Evolutionary conservation across 1,284 basidiomycete genomes (phyloP).

Genomic region (Malassezia sp.): DNA sequence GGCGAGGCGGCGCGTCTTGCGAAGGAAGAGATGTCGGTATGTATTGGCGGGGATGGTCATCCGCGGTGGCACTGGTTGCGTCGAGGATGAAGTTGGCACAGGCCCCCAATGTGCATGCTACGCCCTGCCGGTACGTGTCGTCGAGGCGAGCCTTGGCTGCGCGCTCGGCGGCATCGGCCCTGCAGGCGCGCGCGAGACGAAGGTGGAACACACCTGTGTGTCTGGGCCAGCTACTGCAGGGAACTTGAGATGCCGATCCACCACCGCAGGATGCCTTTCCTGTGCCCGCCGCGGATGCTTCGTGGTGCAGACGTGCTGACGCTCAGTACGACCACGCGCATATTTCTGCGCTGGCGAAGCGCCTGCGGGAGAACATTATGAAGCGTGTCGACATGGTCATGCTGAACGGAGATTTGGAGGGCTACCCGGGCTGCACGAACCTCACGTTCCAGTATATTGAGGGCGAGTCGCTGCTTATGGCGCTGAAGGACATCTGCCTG

Average conservation of each 20-base stretch:
- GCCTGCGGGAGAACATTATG: conserved; percentile 71
- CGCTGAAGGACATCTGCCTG: conserved; percentile 89
- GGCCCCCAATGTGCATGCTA: conserved; percentile 12
- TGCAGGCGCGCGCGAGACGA: background rate
- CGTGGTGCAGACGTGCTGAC: conserved; percentile 2
- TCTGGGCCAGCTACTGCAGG: conserved; percentile 63
- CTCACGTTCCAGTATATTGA: conserved; percentile 94
- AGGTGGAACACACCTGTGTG: background rate
- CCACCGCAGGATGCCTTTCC: background rate
- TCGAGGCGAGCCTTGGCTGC: too few species aligned
- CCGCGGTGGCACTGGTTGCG: background rate
- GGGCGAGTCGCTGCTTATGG: conserved; percentile 94
- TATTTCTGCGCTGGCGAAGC: conserved; percentile 65
- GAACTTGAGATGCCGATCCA: conserved; percentile 59
- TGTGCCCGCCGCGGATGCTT: background rate
- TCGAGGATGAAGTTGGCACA: conserved; percentile 14
- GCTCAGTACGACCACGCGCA: conserved; percentile 66
- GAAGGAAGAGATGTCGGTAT: conserved; percentile 74
- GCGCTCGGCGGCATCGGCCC: too few species aligned
- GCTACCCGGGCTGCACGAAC: conserved; percentile 63
- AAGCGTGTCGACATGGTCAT: conserved; percentile 76
- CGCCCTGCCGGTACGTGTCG: background rate
- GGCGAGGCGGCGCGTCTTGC: conserved; percentile 92
- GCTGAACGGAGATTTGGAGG: conserved; percentile 76
- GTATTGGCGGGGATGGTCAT: conserved; percentile 3